These are phyloP conservation scores for Cytospora leucostoma DNA, from an alignment of 2,329 filamentous ascomycete genomes.

Conservation along the genomic window DNA sequence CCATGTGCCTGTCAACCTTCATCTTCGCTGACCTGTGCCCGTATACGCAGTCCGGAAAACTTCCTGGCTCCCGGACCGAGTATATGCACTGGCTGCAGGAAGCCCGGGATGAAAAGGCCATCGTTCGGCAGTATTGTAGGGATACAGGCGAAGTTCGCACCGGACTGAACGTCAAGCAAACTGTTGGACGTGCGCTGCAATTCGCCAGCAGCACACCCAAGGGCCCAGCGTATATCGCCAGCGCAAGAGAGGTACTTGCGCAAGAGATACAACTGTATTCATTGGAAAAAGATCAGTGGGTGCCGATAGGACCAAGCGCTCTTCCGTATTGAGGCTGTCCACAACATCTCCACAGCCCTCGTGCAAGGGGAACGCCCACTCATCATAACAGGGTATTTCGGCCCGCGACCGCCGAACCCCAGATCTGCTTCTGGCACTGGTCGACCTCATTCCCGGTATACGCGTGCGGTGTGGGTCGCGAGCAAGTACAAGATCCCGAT, in stretches of 20 bases:
- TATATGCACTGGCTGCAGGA: constrained; percentile 83
- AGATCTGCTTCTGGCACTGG: constrained; percentile 46
- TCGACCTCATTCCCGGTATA: constrained; percentile 48
- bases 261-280: constrained; percentile 61
- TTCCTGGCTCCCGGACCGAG: constrained; percentile 68
- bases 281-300: constrained; percentile 60
- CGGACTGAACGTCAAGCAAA: constrained; percentile 73
- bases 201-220: constrained; percentile 70
- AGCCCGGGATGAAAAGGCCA: constrained; percentile 73
- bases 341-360: constrained; percentile 45
- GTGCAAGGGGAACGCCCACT: constrained; percentile 49
- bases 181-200: constrained; percentile 70
- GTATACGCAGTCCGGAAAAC: constrained; percentile 71
- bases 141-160: constrained; percentile 72
- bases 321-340: constrained; percentile 49
- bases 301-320: constrained; percentile 59
- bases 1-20: constrained; percentile 67
- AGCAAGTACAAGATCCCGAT: constrained; percentile 56
- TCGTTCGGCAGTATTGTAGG: constrained; percentile 72
- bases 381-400: constrained; percentile 52
- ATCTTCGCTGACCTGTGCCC: constrained; percentile 76
- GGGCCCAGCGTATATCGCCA: constrained; percentile 69
- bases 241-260: constrained; percentile 70
- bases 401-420: constrained; percentile 46
- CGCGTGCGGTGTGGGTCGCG: constrained; percentile 59